A percentile compares a stretch with the other conserved stretches of the same genome.
These are phyloP conservation scores for Tagetes patula DNA, from an alignment of 129 eudicot species.

Conservation along the genomic window DNA sequence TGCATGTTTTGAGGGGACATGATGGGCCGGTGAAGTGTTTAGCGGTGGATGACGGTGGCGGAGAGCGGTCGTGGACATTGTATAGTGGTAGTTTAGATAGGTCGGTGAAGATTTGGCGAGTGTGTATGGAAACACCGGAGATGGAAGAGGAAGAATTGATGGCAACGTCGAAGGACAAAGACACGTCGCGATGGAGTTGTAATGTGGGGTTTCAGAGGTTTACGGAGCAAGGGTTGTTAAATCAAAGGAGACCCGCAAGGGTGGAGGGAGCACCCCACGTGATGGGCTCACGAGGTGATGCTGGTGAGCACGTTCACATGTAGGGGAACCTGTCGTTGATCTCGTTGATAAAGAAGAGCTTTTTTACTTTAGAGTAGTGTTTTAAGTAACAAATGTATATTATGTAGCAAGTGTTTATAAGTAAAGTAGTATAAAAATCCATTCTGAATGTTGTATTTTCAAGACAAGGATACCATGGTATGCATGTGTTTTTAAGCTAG, in stretches of 20 bases:
- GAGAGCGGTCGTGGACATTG: slow-evolving; percentile 38
- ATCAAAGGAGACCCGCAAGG: not conserved
- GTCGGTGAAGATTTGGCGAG: slow-evolving; percentile 80
- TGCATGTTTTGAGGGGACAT: slow-evolving; percentile 70
- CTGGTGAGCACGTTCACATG: too few species aligned
- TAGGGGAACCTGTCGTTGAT: too few species aligned
- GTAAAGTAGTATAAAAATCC: too few species aligned
- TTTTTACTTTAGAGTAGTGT: too few species aligned
- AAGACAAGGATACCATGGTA: too few species aligned
- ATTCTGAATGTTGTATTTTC: too few species aligned
- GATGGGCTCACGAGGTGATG: too few species aligned
- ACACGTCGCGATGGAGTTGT: slow-evolving; percentile 9
- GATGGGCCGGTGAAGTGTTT: slow-evolving; percentile 73
- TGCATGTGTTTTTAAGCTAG: too few species aligned
- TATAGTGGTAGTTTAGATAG: slow-evolving; percentile 81
- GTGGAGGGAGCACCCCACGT: too few species aligned
- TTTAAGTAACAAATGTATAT: too few species aligned
- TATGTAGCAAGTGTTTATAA: too few species aligned
- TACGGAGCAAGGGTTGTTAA: slow-evolving; percentile 23
- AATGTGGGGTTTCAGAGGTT: slow-evolving; percentile 23
- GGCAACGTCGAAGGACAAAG: slow-evolving; percentile 14
- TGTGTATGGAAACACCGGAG: slow-evolving; percentile 23
- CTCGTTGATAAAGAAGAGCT: too few species aligned
- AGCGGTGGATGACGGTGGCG: slow-evolving; percentile 42
- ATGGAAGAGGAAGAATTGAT: slow-evolving; percentile 13